Conservation (phyloP, 768 basidiomycete species). For the Termitomyces sp. region DNA sequence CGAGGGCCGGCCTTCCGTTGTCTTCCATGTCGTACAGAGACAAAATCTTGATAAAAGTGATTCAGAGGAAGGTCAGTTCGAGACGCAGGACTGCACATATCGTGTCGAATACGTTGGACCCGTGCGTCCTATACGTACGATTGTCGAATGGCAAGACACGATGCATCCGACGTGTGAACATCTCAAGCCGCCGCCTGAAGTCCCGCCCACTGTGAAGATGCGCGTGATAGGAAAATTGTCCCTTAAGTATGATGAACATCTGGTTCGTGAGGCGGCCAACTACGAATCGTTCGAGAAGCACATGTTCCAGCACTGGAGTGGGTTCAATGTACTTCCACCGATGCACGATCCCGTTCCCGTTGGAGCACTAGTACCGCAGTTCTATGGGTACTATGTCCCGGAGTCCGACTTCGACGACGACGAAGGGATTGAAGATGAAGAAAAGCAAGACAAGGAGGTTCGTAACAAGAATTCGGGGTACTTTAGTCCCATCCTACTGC, state of each 20-base stretch:
- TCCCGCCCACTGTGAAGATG: slow-evolving; percentile 32
- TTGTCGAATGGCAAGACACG: slow-evolving; percentile 26
- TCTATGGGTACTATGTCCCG: slow-evolving; percentile 53
- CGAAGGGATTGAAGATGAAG: too few relatives aligned
- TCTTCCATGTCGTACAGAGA: not conserved
- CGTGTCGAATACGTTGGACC: slow-evolving; percentile 6
- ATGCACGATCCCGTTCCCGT: slow-evolving; percentile 40
- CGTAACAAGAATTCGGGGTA: slow-evolving; percentile 7
- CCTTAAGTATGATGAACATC: slow-evolving; percentile 27
- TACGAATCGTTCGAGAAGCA: slow-evolving; percentile 41
- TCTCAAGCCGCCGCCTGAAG: slow-evolving; percentile 9
- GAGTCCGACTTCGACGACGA: not conserved
- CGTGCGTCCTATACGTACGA: slow-evolving; percentile 14
- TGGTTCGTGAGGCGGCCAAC: slow-evolving; percentile 33
- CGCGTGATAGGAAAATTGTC: slow-evolving; percentile 43
- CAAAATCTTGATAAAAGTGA: not conserved
- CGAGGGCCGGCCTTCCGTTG: not conserved
- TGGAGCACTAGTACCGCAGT: slow-evolving; percentile 53
- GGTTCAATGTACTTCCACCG: slow-evolving; percentile 38
- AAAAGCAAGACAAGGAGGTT: not conserved
- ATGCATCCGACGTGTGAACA: slow-evolving; percentile 26
- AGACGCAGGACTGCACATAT: not conserved
- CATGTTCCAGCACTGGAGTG: slow-evolving; percentile 45
- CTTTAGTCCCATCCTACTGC: slow-evolving; percentile 35
- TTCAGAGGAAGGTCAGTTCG: not conserved